phyloP scores from a whole-genome alignment of 257 asterid genomes.

The Leptodermis oblonga region DNA sequence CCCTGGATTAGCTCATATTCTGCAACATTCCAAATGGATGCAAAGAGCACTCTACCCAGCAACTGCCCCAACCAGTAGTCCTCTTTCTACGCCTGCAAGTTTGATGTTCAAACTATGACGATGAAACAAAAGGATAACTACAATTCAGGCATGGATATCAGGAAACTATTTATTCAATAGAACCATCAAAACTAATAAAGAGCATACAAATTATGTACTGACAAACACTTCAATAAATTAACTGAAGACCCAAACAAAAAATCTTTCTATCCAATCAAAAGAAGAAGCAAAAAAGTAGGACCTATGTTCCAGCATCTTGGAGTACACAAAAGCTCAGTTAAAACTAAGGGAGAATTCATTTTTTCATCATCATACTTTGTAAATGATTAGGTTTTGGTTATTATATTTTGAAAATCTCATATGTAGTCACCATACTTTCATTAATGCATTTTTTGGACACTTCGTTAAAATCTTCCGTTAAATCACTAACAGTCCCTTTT shows the following conservation, averaged over 20 bases:
- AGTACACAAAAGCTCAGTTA: too few relatives aligned
- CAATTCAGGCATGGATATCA: neutral
- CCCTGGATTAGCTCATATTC: conserved; percentile 32
- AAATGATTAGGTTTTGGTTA: too few relatives aligned
- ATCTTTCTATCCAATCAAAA: neutral
- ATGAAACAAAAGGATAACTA: neutral
- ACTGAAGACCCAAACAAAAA: too few relatives aligned
- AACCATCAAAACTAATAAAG: conserved; percentile 11
- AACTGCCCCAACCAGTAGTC: conserved; percentile 1
- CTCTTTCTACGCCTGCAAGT: conserved; percentile 18
- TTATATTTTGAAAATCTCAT: too few relatives aligned
- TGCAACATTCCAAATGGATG: conserved; percentile 53
- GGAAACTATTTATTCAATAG: neutral
- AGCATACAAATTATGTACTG: neutral
- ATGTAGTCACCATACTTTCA: too few relatives aligned
- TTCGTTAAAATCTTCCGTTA: too few relatives aligned
- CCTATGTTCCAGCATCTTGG: conserved; percentile 7
- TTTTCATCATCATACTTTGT: too few relatives aligned
- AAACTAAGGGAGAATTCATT: too few relatives aligned
- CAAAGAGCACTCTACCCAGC: conserved; percentile 13
- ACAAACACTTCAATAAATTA: neutral
- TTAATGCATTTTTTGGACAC: too few relatives aligned
- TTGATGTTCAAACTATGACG: conserved; percentile 2
- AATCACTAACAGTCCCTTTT: too few relatives aligned
- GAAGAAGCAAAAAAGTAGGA: conserved; percentile 5